Evolutionary conservation across 441 rosid species (phyloP), one percentile per base, ranked within the genome.

Genomic region (Flueggea neowawraea): DNA sequence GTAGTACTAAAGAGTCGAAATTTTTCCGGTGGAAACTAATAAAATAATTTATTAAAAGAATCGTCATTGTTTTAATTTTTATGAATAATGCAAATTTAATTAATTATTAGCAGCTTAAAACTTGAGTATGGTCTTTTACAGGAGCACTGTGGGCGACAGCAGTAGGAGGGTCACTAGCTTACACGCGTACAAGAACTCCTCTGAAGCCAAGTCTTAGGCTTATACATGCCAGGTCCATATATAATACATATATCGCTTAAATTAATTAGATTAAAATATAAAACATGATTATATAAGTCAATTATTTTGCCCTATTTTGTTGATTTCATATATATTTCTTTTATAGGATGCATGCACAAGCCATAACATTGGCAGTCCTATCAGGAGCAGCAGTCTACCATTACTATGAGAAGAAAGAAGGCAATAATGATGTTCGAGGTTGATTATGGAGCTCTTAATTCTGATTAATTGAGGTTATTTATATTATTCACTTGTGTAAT

Each of bases 281-380:
- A n/a, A 6, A 15, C 11, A 36, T 36, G 11, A 16, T 4, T 55
- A 3, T 57, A 1, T 57, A 8, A 22, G 12, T 31, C 17, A 11
- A 22, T 22, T 22, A 22, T 22, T 13, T 2, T 58, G 17, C 14
- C 12, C 15, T 58, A 8, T 8, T 14, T 17, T 45, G 4, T 15
- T 28, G 2, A 6, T 48, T 32, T 17, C 2, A 1, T 49, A 12
- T 3, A 12, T 16, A 4, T 45, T 36, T 14, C 54, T 36, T 55
- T 47, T 63, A 3, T 50, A 84, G 92, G 86, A 72, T 87, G 88
- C 93, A 87, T 52, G 89, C 89, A 10, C 89, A 87, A 53, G 93
- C 93, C 50, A 47, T 87, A 45, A 87, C 93, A 22, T 36, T 87
- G 69, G 88, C 83, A 5, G 86, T 84, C 54, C 80, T 86, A n/a